Evolutionary conservation across 306 rosid species (phyloP).

Genomic region (Fragaria nilgerrensis): DNA sequence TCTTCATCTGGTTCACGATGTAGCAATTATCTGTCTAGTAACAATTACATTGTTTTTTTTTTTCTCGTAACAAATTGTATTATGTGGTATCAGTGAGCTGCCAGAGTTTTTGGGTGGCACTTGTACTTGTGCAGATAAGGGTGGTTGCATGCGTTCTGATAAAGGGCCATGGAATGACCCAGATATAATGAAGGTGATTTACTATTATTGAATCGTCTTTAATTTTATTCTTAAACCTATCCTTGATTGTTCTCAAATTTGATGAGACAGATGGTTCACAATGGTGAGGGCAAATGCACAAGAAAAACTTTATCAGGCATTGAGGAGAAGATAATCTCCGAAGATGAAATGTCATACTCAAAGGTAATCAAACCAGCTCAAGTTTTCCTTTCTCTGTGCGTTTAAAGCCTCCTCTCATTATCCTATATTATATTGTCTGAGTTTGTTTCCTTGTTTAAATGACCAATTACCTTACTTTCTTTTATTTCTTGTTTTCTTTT

Average conservation of each 20-base stretch:
- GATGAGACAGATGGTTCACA: conserved; percentile 77
- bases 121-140: conserved; percentile 88
- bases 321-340: conserved; percentile 65
- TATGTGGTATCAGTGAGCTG: conserved; percentile 59
- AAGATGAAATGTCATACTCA: conserved; percentile 41
- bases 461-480: not conserved
- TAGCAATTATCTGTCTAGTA: no score
- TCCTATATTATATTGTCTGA: not conserved
- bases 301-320: conserved; percentile 38
- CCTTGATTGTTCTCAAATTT: not conserved
- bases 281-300: conserved; percentile 59
- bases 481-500: not conserved
- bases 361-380: conserved; percentile 35
- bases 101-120: conserved; percentile 92
- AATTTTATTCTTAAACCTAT: not conserved
- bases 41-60: not conserved
- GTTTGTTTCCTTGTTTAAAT: not conserved
- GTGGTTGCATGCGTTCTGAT: conserved; percentile 95
- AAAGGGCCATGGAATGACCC: conserved; percentile 98
- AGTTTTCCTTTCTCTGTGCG: not conserved
- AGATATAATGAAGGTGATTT: conserved; percentile 69
- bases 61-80: conserved; percentile 12
- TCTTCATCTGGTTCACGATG: not conserved
- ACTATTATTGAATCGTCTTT: not conserved
- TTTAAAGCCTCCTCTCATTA: not conserved